Evolutionary conservation across 176 grass and related monocot species (phyloP).

Genomic region (Otatea glauca): DNA sequence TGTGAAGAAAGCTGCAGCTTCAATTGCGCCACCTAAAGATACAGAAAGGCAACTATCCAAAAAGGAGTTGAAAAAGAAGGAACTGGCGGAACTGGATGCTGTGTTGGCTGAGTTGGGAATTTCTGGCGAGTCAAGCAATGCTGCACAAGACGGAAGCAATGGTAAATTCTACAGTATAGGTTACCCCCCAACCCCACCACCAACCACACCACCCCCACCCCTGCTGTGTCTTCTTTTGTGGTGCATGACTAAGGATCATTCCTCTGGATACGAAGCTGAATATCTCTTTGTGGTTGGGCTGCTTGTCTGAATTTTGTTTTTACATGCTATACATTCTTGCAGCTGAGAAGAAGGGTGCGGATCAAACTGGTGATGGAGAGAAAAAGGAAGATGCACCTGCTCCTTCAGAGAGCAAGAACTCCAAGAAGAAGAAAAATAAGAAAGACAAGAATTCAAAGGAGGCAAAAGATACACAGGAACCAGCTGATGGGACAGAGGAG

Average conservation of each 20-base stretch:
- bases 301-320: constrained; percentile 1
- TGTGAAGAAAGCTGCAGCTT: constrained; percentile 50
- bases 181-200: too few species aligned
- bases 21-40: constrained; percentile 68
- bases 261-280: background rate
- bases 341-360: constrained; percentile 58
- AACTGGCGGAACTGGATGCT: constrained; percentile 92
- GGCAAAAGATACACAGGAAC: constrained; percentile 59
- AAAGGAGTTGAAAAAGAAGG: constrained; percentile 99
- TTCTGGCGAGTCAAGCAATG: constrained; percentile 55
- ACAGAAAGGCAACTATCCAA: constrained; percentile 94
- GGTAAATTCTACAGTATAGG: constrained; percentile 25
- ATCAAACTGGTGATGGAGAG: constrained; percentile 67
- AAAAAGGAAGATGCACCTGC: constrained; percentile 61
- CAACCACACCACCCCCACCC: too few species aligned
- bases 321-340: constrained; percentile 28
- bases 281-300: background rate
- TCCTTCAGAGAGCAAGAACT: constrained; percentile 73
- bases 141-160: constrained; percentile 50
- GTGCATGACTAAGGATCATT: background rate
- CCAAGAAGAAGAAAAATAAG: constrained; percentile 93
- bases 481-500: constrained; percentile 61
- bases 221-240: background rate
- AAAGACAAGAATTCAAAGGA: constrained; percentile 81
- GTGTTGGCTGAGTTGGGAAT: constrained; percentile 90